Evolutionary conservation across 1,284 basidiomycete genomes (phyloP), one percentile per base, ranked within the genome.

Genomic region (Trichosporon ovoides): DNA sequence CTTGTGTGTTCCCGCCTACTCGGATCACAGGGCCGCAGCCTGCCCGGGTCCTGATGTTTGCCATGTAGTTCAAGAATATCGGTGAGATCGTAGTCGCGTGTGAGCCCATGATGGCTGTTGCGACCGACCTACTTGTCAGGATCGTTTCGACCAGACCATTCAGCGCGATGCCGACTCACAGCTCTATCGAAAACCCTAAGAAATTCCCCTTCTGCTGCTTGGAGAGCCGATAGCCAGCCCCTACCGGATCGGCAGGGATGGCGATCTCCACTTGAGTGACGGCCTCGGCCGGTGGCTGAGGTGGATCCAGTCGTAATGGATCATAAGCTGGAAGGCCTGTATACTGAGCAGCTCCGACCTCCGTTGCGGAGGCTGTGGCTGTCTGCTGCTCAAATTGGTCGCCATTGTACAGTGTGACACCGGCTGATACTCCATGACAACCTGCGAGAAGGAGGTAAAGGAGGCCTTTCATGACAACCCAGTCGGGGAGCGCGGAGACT

Each of bases 1-100:
- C 86, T 67, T 88, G 87, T 1, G 85, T 85, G 73, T 89, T 89
- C 55, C 88, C 88, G 35, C 88, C 88, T 3, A 89, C 81, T 43
- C 88, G 85, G 16, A 89, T 75, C 6, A 86, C 80, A 6, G 79
- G 69, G 1, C 87, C 87, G 7, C 79, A 80, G 13, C 86, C 82
- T 52, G 84, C 80, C 53, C 68, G 67, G 33, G 60, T 80, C 76
- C 66, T 66, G 40, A 89, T 77, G 61, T 85, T 85, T 6, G 84
- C 80, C 78, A 91, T 81, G 56, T 89, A 81, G 73, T 90, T 90
- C 16, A 90, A 80, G 72, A 90, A 87, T 0, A 84, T 83, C 0
- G 85, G 61, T 38, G 71, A 73, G 33, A 75, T 55, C 16, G 61
- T 64, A 3, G 57, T 52, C 28, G 57, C 40, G 11, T 61, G 82